A percentile compares a stretch with the other conserved stretches of the same genome.
Evolutionary conservation across 768 basidiomycete species (phyloP).

Genomic region (Hemileccinum rubropunctum): DNA sequence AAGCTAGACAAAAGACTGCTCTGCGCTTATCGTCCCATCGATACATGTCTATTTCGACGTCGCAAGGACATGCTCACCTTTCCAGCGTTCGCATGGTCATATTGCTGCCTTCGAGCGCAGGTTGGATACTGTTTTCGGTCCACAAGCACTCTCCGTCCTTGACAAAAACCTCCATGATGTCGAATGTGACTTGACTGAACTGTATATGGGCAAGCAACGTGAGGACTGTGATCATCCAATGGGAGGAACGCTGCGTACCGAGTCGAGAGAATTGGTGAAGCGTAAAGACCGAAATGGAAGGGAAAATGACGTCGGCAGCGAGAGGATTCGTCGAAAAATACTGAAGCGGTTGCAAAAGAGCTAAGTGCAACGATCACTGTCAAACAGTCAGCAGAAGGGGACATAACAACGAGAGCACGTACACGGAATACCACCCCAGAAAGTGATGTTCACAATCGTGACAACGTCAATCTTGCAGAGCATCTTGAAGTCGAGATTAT

Average conservation of each 20-base stretch:
- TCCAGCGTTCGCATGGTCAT: constrained; percentile 70
- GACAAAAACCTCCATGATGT: constrained; percentile 83
- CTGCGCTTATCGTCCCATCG: constrained; percentile 31
- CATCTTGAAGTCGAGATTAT: constrained; percentile 79
- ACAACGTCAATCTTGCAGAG: constrained; percentile 78
- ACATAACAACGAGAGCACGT: constrained; percentile 6
- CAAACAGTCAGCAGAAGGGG: background rate
- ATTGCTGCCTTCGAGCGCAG: constrained; percentile 73
- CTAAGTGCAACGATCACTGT: constrained; percentile 77
- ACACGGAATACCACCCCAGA: constrained; percentile 70
- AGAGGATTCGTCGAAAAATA: constrained; percentile 61
- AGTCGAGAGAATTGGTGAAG: constrained; percentile 80
- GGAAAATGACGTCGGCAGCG: constrained; percentile 92
- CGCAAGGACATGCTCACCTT: constrained; percentile 50
- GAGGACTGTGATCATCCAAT: constrained; percentile 1
- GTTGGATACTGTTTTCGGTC: constrained; percentile 54
- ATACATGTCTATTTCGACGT: background rate
- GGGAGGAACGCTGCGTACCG: constrained; percentile 47
- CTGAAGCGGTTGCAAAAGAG: constrained; percentile 73
- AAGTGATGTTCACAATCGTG: constrained; percentile 57
- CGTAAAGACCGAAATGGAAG: constrained; percentile 87
- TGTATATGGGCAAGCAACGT: constrained; percentile 23
- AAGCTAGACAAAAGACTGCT: constrained; percentile 75
- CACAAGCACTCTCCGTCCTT: constrained; percentile 80
- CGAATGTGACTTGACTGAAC: constrained; percentile 72